A percentile compares a stretch with the other conserved stretches of the same genome.
phyloP scores from a whole-genome alignment of 352 stramenopile genomes.

The Phytopythium ostracodes region DNA sequence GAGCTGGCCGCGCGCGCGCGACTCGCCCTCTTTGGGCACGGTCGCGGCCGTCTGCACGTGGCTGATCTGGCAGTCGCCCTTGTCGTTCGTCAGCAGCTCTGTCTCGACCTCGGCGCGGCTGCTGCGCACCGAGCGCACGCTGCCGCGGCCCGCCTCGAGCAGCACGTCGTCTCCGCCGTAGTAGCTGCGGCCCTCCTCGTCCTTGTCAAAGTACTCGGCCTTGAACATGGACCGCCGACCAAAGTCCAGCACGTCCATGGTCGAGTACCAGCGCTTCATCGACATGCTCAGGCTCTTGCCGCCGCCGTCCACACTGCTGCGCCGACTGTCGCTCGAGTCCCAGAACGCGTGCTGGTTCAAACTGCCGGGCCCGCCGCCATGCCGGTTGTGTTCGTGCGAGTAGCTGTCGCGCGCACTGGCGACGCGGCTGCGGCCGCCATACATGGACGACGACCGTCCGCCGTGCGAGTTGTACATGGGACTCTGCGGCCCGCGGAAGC shows the following conservation, averaged over 20 bases:
- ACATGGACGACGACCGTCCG: conserved; percentile 4
- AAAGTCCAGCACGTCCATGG: conserved; percentile 66
- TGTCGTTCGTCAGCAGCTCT: conserved; percentile 35
- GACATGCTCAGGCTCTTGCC: conserved; percentile 48
- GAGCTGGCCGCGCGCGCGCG: conserved; percentile 58
- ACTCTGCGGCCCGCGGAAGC: conserved; percentile 50
- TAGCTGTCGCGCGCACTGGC: conserved; percentile 26
- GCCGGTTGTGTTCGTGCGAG: not conserved
- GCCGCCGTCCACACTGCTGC: conserved; percentile 45
- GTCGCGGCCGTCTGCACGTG: conserved; percentile 81
- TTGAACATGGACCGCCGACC: conserved; percentile 73
- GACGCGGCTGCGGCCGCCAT: conserved; percentile 15
- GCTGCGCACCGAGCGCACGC: conserved; percentile 28
- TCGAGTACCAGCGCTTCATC: conserved; percentile 73
- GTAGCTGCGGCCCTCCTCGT: conserved; percentile 36
- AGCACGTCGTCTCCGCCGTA: conserved; percentile 44
- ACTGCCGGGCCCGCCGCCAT: not conserved
- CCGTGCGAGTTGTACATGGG: conserved; percentile 25
- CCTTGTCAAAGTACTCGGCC: conserved; percentile 71
- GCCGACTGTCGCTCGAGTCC: conserved; percentile 27
- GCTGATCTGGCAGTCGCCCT: conserved; percentile 75
- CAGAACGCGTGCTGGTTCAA: conserved; percentile 14
- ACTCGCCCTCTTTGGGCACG: conserved; percentile 77
- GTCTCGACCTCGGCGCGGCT: conserved; percentile 26
- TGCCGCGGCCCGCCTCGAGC: conserved; percentile 49